Evolutionary conservation across 257 asterid species (phyloP).

Genomic region (Penstemon newberryi): DNA sequence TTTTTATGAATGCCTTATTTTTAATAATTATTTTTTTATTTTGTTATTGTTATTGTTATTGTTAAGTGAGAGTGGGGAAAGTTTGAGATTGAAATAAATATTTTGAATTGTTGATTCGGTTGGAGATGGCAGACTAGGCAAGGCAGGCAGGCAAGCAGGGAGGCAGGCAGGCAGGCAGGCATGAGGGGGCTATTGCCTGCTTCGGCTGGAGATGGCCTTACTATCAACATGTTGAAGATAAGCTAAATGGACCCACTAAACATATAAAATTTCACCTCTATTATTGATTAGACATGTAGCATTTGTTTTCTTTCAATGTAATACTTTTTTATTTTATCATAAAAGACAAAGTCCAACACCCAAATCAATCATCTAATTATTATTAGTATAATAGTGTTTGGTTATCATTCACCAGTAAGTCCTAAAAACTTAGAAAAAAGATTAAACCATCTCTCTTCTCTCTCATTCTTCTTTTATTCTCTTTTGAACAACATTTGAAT

Average conservation of each 20-base stretch:
- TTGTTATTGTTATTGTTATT: no score
- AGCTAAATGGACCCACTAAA: slow-evolving; percentile 47
- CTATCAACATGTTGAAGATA: slow-evolving; percentile 54
- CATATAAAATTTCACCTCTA: slow-evolving; percentile 16
- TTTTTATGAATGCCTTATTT: no score
- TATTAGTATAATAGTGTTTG: slow-evolving; percentile 21
- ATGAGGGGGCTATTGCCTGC: no score
- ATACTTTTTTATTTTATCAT: not conserved
- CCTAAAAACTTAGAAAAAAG: slow-evolving; percentile 18
- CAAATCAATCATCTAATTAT: slow-evolving; percentile 23
- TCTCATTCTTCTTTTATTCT: slow-evolving; percentile 11
- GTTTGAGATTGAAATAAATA: no score
- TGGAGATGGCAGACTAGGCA: no score
- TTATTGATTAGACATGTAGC: slow-evolving; percentile 43
- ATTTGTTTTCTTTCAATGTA: not conserved
- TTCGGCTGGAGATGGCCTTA: no score
- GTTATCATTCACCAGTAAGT: slow-evolving; percentile 30
- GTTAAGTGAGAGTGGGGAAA: no score
- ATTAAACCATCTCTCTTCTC: not conserved
- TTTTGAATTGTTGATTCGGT: no score
- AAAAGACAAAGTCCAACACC: slow-evolving; percentile 23
- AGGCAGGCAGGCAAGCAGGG: no score
- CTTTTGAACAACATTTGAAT: not conserved
- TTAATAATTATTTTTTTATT: no score
- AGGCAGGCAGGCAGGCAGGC: no score